Conservation (phyloP, 1,284 basidiomycete genomes). For the Xerocomus nothofagi region DNA sequence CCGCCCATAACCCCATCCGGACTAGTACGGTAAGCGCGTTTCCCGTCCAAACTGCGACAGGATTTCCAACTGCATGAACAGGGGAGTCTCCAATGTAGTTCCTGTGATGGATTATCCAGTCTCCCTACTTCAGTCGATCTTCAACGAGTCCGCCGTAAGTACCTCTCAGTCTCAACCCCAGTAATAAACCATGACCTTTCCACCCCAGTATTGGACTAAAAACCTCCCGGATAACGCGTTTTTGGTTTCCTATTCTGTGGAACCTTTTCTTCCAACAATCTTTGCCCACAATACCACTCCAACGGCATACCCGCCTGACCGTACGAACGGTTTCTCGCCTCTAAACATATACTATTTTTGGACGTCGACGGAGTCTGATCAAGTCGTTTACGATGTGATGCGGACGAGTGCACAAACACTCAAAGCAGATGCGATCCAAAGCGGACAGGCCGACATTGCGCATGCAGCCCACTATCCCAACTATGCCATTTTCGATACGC, state of each 20-base stretch:
- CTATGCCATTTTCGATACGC: slow-evolving; percentile 50
- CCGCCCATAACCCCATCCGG: slow-evolving; percentile 6
- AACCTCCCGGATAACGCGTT: slow-evolving; percentile 23
- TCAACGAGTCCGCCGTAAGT: slow-evolving; percentile 12
- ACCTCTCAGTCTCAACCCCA: too few relatives aligned
- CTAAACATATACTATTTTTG: slow-evolving; percentile 52
- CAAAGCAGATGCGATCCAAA: slow-evolving; percentile 7
- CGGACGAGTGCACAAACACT: slow-evolving; percentile 40
- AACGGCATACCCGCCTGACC: slow-evolving; percentile 49
- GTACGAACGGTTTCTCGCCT: slow-evolving; percentile 42
- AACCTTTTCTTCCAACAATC: slow-evolving; percentile 53
- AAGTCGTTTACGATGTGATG: slow-evolving; percentile 39
- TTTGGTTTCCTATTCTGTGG: slow-evolving; percentile 47
- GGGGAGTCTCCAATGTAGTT: slow-evolving; percentile 18
- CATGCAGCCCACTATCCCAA: slow-evolving; percentile 49
- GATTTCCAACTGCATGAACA: too few relatives aligned
- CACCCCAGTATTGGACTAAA: too few relatives aligned
- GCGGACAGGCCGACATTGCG: background rate
- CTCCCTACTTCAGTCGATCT: slow-evolving; percentile 5
- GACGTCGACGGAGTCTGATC: slow-evolving; percentile 36
- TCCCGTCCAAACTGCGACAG: too few relatives aligned
- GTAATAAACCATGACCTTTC: background rate
- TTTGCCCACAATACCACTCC: slow-evolving; percentile 40
- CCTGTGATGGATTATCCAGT: slow-evolving; percentile 2
- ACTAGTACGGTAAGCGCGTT: slow-evolving; percentile 3